phyloP scores from a whole-genome alignment of 352 stramenopile genomes.

The Globisporangium paddicum region DNA sequence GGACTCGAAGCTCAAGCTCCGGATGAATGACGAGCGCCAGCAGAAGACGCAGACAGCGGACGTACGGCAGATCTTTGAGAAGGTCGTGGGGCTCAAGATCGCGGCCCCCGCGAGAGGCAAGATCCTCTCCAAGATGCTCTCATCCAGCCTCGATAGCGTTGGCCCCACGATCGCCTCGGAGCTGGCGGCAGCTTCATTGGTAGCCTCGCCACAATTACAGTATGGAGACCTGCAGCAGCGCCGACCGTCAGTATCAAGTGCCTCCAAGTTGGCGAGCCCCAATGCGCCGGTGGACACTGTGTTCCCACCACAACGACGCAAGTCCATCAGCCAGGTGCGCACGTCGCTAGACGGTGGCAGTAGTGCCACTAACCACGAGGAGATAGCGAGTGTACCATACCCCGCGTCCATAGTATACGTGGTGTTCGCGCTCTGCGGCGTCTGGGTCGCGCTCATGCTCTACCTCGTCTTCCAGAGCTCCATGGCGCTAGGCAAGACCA shows the following conservation, averaged over 20 bases:
- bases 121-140: conserved; percentile 55
- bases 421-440: conserved; percentile 32
- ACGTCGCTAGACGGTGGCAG: neutral
- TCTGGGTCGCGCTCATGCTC: conserved; percentile 39
- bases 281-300: neutral
- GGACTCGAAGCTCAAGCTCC: conserved; percentile 66
- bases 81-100: conserved; percentile 69
- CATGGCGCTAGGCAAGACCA: conserved; percentile 37
- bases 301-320: neutral
- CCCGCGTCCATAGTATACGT: conserved; percentile 61
- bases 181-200: conserved; percentile 22
- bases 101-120: conserved; percentile 58
- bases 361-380: neutral
- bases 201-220: neutral
- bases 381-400: conserved; percentile 42
- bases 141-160: conserved; percentile 51
- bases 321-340: conserved; percentile 5
- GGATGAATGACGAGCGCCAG: conserved; percentile 21
- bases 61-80: conserved; percentile 58
- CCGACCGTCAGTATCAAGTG: conserved; percentile 3
- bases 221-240: neutral
- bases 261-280: conserved; percentile 5
- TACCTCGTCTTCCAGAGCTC: conserved; percentile 40
- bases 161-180: conserved; percentile 41
- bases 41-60: conserved; percentile 10